Conservation (phyloP, 148 eudicot genomes). For the Chenopodium berlandieri region DNA sequence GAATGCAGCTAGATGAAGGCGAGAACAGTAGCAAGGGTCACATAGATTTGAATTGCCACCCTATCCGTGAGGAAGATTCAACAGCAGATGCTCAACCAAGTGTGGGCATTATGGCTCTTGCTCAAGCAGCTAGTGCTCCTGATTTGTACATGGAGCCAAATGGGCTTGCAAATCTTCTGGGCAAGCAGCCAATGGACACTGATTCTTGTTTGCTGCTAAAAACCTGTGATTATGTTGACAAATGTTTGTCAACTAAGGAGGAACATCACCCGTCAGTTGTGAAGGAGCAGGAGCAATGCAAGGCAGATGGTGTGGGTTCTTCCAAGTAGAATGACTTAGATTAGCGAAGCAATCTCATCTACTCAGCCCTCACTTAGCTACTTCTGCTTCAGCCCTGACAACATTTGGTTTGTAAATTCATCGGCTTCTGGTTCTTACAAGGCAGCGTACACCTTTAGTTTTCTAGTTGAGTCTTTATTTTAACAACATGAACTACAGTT, state of each 20-base stretch:
- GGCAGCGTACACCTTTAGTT: constrained; percentile 15
- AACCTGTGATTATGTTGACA: not conserved
- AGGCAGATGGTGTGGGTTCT: constrained; percentile 18
- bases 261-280: constrained; percentile 7
- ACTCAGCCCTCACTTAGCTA: not conserved
- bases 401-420: constrained; percentile 20
- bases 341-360: not conserved
- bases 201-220: constrained; percentile 20
- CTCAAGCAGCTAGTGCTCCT: constrained; percentile 40
- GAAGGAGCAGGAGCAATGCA: constrained; percentile 19
- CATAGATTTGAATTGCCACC: constrained; percentile 76
- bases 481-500: not conserved
- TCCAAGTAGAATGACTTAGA: constrained; percentile 12
- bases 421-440: not conserved
- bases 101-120: constrained; percentile 36
- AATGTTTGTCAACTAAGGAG: constrained; percentile 12
- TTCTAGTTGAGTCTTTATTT: not conserved
- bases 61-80: constrained; percentile 59
- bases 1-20: constrained; percentile 24
- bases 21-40: constrained; percentile 40
- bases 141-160: constrained; percentile 33
- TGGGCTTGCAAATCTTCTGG: constrained; percentile 32
- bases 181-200: constrained; percentile 19
- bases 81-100: constrained; percentile 29
- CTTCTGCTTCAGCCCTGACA: not conserved